These are phyloP conservation scores for Hanseniaspora lachancei DNA, from an alignment of 805 yeast genomes.

Conservation along the genomic window DNA sequence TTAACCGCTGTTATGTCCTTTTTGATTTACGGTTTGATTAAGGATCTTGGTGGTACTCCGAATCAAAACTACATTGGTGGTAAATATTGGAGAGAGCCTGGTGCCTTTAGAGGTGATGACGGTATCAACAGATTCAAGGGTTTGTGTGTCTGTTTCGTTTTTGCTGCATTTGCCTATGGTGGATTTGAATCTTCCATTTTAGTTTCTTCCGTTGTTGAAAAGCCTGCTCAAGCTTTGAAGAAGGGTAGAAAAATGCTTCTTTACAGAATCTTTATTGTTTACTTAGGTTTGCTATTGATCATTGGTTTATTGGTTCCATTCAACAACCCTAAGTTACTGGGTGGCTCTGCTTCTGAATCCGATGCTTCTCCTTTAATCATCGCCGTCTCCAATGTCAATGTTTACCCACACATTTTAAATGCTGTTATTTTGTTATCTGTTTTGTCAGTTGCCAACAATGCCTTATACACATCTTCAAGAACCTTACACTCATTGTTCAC, in stretches of 20 bases:
- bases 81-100: conserved; percentile 40
- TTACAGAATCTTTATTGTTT: conserved; percentile 42
- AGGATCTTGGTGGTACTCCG: conserved; percentile 45
- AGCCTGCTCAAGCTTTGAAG: conserved; percentile 38
- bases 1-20: conserved; percentile 48
- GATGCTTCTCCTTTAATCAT: conserved; percentile 40
- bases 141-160: conserved; percentile 38
- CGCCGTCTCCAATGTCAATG: conserved; percentile 28
- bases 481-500: conserved; percentile 47
- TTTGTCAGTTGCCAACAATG: conserved; percentile 53
- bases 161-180: conserved; percentile 53
- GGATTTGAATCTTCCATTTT: conserved; percentile 45
- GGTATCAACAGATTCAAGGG: conserved; percentile 41
- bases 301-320: conserved; percentile 48
- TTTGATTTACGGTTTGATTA: conserved; percentile 44
- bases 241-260: conserved; percentile 42
- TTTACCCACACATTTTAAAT: conserved; percentile 36
- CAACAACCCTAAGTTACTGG: conserved; percentile 31
- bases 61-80: conserved; percentile 38
- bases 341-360: conserved; percentile 30
- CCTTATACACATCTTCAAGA: conserved; percentile 59
- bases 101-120: conserved; percentile 32
- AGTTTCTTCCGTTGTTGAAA: conserved; percentile 36
- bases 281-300: conserved; percentile 39
- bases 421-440: conserved; percentile 39